Evolutionary conservation across 2,329 filamentous ascomycete genomes (phyloP).

Genomic region (Monilinia fructigena): DNA sequence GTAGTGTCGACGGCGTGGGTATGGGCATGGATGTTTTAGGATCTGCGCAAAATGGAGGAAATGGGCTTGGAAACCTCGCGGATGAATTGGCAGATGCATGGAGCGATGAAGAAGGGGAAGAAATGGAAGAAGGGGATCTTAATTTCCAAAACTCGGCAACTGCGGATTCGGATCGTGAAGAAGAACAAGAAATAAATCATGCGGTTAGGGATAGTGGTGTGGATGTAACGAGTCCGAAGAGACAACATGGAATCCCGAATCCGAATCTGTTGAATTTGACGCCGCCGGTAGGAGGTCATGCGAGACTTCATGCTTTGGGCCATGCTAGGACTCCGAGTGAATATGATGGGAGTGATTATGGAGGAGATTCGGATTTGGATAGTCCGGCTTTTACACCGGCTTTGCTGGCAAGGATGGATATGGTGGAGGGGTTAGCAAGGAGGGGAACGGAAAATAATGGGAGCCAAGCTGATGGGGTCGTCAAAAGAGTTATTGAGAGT

Average conservation of each 20-base stretch:
- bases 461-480: conserved; percentile 62
- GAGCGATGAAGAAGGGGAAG: conserved; percentile 62
- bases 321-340: conserved; percentile 56
- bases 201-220: conserved; percentile 40
- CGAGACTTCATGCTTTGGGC: conserved; percentile 47
- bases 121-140: conserved; percentile 49
- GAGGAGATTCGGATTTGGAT: conserved; percentile 69
- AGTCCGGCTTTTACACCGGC: conserved; percentile 65
- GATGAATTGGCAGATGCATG: conserved; percentile 77
- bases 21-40: conserved; percentile 35
- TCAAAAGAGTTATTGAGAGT: conserved; percentile 66
- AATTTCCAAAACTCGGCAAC: conserved; percentile 36
- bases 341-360: conserved; percentile 74
- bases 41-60: conserved; percentile 44
- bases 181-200: conserved; percentile 38
- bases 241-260: conserved; percentile 25
- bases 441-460: conserved; percentile 65
- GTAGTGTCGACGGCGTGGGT: conserved; percentile 12
- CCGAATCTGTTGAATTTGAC: conserved; percentile 31
- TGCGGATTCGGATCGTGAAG: conserved; percentile 24
- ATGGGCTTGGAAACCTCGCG: conserved; percentile 72
- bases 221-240: conserved; percentile 34
- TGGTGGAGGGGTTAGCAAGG: conserved; percentile 68
- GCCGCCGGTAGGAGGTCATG: conserved; percentile 27
- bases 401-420: conserved; percentile 68